These are phyloP conservation scores for Candida odintsovae DNA, from an alignment of 805 yeast genomes.

Conservation along the genomic window DNA sequence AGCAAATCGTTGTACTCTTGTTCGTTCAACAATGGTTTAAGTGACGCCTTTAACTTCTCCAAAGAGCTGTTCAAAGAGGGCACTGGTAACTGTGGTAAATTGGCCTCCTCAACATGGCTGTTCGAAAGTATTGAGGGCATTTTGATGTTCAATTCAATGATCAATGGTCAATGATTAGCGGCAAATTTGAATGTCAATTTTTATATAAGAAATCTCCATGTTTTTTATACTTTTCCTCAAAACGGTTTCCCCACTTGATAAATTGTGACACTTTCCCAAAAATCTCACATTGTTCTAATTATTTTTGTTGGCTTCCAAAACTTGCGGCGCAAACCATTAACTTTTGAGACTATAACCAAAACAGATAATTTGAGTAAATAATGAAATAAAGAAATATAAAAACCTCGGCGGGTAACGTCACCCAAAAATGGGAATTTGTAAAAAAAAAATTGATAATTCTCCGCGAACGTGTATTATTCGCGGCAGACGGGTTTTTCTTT, in stretches of 20 bases:
- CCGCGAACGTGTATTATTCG: background rate
- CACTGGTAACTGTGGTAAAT: conserved; percentile 55
- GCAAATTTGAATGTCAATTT: background rate
- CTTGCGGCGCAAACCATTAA: background rate
- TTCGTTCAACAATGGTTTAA: conserved; percentile 52
- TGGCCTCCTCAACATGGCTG: conserved; percentile 1
- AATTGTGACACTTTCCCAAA: background rate
- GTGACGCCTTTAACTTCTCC: conserved; percentile 45
- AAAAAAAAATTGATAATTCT: too few relatives aligned
- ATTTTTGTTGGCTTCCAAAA: background rate
- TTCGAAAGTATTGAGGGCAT: background rate
- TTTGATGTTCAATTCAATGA: background rate
- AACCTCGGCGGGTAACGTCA: background rate
- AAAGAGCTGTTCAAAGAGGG: conserved; percentile 50
- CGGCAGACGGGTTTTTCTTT: background rate
- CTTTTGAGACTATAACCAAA: too few relatives aligned
- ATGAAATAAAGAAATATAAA: too few relatives aligned
- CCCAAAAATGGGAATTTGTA: background rate
- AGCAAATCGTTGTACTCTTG: conserved; percentile 45
- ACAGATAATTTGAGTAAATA: background rate
- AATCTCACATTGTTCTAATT: too few relatives aligned
- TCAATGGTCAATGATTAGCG: too few relatives aligned
- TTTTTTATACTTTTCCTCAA: background rate
- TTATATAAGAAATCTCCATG: too few relatives aligned
- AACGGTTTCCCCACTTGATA: background rate